phyloP scores from a whole-genome alignment of 345 rosid genomes.

The Noccaea caerulescens region DNA sequence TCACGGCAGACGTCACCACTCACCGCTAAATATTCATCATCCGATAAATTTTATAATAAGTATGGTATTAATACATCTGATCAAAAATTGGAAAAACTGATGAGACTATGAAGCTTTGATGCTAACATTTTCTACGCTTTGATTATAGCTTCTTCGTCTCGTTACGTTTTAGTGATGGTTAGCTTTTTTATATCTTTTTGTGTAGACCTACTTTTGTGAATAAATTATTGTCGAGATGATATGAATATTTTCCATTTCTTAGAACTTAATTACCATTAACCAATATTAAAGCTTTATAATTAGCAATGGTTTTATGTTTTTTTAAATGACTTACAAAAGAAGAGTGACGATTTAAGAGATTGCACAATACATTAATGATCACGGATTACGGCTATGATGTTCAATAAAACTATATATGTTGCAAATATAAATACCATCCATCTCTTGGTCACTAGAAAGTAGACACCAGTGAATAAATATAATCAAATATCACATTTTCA shows the following conservation, averaged over 20 bases:
- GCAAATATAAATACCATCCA: background rate
- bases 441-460: background rate
- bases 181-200: too few relatives aligned
- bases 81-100: background rate
- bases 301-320: too few relatives aligned
- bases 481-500: background rate
- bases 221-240: too few relatives aligned
- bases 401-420: background rate
- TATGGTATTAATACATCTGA: background rate
- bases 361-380: too few relatives aligned
- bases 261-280: too few relatives aligned
- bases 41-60: too few relatives aligned
- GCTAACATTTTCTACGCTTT: background rate
- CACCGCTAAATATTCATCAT: too few relatives aligned
- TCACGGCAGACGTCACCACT: conserved; percentile 11
- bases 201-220: too few relatives aligned
- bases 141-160: background rate
- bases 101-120: background rate
- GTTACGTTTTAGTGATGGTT: background rate
- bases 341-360: too few relatives aligned
- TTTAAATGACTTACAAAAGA: too few relatives aligned
- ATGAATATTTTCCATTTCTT: too few relatives aligned
- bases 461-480: background rate
- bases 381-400: background rate
- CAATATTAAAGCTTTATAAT: too few relatives aligned